These are phyloP conservation scores for Nannizziopsis arthrosporioides DNA, from an alignment of 2,329 filamentous ascomycete genomes.

Conservation along the genomic window DNA sequence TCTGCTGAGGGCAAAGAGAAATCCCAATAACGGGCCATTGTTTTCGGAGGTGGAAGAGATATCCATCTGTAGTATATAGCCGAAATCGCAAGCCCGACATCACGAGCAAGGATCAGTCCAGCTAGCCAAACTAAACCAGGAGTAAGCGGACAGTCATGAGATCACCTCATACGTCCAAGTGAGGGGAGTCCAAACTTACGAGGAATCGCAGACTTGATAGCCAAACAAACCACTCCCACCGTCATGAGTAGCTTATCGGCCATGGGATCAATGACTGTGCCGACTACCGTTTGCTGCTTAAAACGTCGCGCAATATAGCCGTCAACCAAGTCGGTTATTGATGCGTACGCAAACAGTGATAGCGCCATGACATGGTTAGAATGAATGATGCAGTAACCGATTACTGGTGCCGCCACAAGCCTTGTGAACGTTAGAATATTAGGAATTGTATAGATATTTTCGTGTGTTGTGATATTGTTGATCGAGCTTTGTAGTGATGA, in stretches of 20 bases:
- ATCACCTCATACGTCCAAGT: conserved; percentile 1
- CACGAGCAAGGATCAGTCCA: conserved; percentile 77
- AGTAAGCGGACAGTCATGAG: not conserved
- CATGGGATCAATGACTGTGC: conserved; percentile 90
- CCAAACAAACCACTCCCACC: conserved; percentile 71
- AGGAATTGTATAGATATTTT: conserved; percentile 95
- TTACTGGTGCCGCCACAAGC: conserved; percentile 65
- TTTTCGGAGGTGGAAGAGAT: conserved; percentile 84
- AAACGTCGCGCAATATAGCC: conserved; percentile 85
- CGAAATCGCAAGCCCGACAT: conserved; percentile 68
- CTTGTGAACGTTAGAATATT: conserved; percentile 85
- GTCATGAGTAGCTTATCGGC: conserved; percentile 97
- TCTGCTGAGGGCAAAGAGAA: conserved; percentile 61
- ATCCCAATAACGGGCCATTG: conserved; percentile 88
- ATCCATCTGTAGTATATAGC: conserved; percentile 96
- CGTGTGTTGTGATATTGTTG: conserved; percentile 42
- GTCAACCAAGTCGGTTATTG: conserved; percentile 81
- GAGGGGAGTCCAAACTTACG: conserved; percentile 39
- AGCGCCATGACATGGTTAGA: conserved; percentile 69
- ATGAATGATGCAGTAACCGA: conserved; percentile 80
- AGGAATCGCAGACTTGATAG: conserved; percentile 69
- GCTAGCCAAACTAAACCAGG: conserved; percentile 59
- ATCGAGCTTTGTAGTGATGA: conserved; percentile 20
- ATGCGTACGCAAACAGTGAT: conserved; percentile 81
- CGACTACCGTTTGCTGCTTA: conserved; percentile 84